A percentile compares a stretch with the other conserved stretches of the same genome.
These are phyloP conservation scores for Deuterostichococcus epilithicus DNA, from an alignment of 139 green algal genomes.

Conservation along the genomic window DNA sequence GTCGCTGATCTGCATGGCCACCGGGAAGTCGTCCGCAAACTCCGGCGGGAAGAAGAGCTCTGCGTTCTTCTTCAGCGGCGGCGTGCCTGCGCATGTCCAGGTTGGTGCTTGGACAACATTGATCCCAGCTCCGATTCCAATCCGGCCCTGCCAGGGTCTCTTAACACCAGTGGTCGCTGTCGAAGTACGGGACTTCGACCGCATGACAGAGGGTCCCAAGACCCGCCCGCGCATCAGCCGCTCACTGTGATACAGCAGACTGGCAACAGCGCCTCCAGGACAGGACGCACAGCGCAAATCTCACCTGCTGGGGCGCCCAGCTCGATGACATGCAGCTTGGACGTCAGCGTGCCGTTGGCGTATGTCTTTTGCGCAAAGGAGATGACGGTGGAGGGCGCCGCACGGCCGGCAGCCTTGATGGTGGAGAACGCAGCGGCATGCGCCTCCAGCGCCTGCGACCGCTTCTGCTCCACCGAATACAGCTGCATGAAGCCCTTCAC, in stretches of 20 bases:
- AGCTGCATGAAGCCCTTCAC: slow-evolving; percentile 99
- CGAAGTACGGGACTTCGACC: too few species aligned
- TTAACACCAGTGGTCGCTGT: too few species aligned
- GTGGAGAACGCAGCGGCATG: slow-evolving; percentile 92
- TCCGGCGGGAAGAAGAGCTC: slow-evolving; percentile 99
- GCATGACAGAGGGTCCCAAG: too few species aligned
- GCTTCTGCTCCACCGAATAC: slow-evolving; percentile 92
- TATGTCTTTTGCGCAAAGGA: slow-evolving; percentile 96
- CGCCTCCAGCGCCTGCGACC: slow-evolving; percentile 95
- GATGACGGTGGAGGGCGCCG: slow-evolving; percentile 78
- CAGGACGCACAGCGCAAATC: not conserved
- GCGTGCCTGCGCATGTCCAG: slow-evolving; percentile 34
- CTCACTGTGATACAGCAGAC: too few species aligned
- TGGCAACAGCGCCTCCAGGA: too few species aligned
- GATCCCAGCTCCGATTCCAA: too few species aligned
- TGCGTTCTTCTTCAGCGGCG: slow-evolving; percentile 80
- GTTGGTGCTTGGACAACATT: too few species aligned
- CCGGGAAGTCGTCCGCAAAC: slow-evolving; percentile 99
- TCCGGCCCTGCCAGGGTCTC: too few species aligned
- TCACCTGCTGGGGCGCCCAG: slow-evolving; percentile 74
- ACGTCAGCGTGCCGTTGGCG: slow-evolving; percentile 74
- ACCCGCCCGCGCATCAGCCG: too few species aligned
- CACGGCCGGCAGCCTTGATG: slow-evolving; percentile 70
- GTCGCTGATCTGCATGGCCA: slow-evolving; percentile 86
- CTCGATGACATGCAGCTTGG: slow-evolving; percentile 99